Percentiles rank a stretch among this genome's conserved stretches.
Conservation (phyloP, 345 rosid genomes). For the Lagerstroemia speciosa region DNA sequence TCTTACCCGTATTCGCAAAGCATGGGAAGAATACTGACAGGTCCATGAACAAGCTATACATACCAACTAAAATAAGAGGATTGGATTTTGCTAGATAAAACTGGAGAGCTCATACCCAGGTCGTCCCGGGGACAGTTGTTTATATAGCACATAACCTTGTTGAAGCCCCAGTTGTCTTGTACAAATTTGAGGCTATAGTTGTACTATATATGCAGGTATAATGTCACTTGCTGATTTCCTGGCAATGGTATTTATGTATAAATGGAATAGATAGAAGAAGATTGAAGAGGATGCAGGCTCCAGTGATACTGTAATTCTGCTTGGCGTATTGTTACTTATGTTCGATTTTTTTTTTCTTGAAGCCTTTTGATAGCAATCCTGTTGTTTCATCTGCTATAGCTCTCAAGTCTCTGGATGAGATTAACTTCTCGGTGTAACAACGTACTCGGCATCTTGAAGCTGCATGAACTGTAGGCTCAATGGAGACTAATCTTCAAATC, state of each 20-base stretch:
- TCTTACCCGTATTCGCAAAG: slow-evolving; percentile 65
- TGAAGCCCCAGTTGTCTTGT: neutral
- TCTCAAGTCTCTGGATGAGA: no score
- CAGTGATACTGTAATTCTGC: neutral
- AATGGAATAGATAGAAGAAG: neutral
- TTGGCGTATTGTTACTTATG: no score
- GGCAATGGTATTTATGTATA: neutral
- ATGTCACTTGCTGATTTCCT: neutral
- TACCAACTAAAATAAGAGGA: slow-evolving; percentile 10
- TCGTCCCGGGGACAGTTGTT: neutral
- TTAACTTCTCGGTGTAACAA: no score
- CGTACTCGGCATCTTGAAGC: no score
- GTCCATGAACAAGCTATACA: slow-evolving; percentile 37
- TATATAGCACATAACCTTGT: neutral
- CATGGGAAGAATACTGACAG: slow-evolving; percentile 65
- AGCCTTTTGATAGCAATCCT: no score
- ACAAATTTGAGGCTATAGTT: neutral
- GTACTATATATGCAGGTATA: neutral
- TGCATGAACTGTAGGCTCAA: no score
- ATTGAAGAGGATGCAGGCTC: neutral
- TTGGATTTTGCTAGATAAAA: neutral
- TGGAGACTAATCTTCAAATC: no score
- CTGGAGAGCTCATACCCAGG: neutral
- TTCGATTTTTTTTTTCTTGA: no score
- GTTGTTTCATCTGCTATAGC: no score